phyloP scores from a whole-genome alignment of 306 rosid species.

The Rosa persica region DNA sequence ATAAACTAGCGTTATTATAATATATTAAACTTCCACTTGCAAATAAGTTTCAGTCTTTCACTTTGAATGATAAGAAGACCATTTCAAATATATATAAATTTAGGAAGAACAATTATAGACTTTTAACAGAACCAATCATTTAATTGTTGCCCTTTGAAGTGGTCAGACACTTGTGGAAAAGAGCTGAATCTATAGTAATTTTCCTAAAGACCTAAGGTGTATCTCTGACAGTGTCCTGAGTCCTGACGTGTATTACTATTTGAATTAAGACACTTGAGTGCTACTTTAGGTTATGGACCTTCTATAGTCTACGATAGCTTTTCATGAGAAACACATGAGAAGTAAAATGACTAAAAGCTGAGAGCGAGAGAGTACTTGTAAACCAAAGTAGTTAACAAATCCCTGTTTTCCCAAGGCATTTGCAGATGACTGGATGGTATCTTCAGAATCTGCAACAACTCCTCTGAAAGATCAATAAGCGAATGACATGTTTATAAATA shows the following conservation, averaged over 20 bases:
- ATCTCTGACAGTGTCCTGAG: neutral
- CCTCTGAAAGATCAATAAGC: conserved; percentile 58
- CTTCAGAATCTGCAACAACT: conserved; percentile 87
- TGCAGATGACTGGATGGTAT: conserved; percentile 74
- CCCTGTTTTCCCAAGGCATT: conserved; percentile 77
- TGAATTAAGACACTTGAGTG: neutral
- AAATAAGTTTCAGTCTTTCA: neutral
- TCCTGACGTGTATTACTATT: neutral
- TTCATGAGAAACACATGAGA: neutral
- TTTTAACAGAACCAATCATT: neutral
- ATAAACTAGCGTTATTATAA: neutral
- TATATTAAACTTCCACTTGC: neutral
- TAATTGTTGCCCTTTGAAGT: neutral
- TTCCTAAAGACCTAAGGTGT: neutral
- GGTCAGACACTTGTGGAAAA: neutral
- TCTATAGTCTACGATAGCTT: neutral
- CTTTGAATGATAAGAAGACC: neutral
- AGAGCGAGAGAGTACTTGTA: conserved; percentile 63
- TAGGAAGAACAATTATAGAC: neutral
- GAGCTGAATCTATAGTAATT: neutral
- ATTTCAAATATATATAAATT: neutral
- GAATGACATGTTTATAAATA: neutral
- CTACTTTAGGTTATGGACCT: neutral
- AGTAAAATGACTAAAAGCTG: neutral
- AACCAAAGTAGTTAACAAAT: conserved; percentile 93